phyloP scores from a whole-genome alignment of 257 asterid species.

The Solanum virginianum region DNA sequence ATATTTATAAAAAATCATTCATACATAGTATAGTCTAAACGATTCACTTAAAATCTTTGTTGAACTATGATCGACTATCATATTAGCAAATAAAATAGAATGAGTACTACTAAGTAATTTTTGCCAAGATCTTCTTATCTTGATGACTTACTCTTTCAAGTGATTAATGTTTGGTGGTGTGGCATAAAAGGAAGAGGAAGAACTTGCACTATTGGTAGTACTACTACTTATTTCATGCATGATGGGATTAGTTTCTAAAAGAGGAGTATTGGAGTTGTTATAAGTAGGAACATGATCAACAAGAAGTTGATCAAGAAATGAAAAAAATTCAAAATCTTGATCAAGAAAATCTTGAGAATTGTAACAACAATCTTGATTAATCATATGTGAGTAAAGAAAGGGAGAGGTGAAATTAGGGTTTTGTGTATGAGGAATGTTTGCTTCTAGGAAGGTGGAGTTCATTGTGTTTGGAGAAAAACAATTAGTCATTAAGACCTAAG shows the following conservation, averaged over 20 bases:
- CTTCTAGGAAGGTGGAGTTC: neutral
- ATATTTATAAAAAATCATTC: neutral
- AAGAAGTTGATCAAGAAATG: neutral
- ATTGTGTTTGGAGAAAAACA: neutral
- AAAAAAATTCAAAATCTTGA: slow-evolving; percentile 2
- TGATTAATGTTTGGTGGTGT: neutral
- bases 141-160: slow-evolving; percentile 2
- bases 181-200: neutral
- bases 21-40: neutral
- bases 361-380: neutral
- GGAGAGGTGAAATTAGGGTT: neutral
- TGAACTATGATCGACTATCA: neutral
- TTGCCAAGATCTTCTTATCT: neutral
- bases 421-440: neutral
- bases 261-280: neutral
- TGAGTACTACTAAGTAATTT: neutral
- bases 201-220: slow-evolving; percentile 1
- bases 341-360: neutral
- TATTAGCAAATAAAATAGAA: neutral
- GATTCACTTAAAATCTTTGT: neutral
- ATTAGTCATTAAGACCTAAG: neutral
- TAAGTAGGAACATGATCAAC: neutral
- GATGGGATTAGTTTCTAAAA: neutral
- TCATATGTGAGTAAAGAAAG: neutral
- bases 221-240: neutral